A percentile compares a stretch with the other conserved stretches of the same genome.
phyloP scores from a whole-genome alignment of 129 eudicot species.

The Tagetes patula region DNA sequence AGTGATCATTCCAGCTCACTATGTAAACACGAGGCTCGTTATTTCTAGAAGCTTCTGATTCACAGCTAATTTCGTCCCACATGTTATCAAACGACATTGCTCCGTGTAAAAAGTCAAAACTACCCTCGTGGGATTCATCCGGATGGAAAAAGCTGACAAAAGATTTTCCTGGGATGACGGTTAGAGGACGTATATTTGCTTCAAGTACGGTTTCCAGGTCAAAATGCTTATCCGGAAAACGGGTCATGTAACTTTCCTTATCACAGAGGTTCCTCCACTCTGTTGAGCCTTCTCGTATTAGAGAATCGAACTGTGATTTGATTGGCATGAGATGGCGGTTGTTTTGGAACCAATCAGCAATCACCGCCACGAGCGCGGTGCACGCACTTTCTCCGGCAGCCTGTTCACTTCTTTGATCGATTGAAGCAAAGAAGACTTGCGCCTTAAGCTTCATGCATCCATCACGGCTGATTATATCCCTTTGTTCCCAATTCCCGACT shows the following conservation, averaged over 20 bases:
- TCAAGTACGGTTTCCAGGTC: conserved; percentile 88
- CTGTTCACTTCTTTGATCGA: conserved; percentile 89
- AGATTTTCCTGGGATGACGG: conserved; percentile 72
- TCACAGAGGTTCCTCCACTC: conserved; percentile 95
- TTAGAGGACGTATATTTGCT: conserved; percentile 62
- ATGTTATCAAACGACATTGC: conserved; percentile 95
- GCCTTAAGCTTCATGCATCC: conserved; percentile 84
- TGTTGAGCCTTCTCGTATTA: conserved; percentile 89
- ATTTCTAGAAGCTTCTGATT: conserved; percentile 27
- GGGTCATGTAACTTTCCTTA: conserved; percentile 59
- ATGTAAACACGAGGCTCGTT: conserved; percentile 60
- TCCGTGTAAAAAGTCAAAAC: conserved; percentile 79
- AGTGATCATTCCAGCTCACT: conserved; percentile 97
- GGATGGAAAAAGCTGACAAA: conserved; percentile 90
- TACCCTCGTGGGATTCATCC: conserved; percentile 58
- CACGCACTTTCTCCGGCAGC: conserved; percentile 99
- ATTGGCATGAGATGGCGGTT: conserved; percentile 69
- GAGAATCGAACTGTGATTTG: conserved; percentile 80
- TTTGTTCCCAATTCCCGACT: conserved; percentile 88
- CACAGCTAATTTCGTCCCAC: conserved; percentile 81
- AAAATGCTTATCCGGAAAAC: conserved; percentile 92
- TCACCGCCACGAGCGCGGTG: conserved; percentile 92
- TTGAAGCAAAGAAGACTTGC: conserved; percentile 85
- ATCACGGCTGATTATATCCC: conserved; percentile 77
- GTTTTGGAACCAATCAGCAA: conserved; percentile 92